Evolutionary conservation across 2,329 filamentous ascomycete species (phyloP).

Genomic region (Ceratocystis papillata): DNA sequence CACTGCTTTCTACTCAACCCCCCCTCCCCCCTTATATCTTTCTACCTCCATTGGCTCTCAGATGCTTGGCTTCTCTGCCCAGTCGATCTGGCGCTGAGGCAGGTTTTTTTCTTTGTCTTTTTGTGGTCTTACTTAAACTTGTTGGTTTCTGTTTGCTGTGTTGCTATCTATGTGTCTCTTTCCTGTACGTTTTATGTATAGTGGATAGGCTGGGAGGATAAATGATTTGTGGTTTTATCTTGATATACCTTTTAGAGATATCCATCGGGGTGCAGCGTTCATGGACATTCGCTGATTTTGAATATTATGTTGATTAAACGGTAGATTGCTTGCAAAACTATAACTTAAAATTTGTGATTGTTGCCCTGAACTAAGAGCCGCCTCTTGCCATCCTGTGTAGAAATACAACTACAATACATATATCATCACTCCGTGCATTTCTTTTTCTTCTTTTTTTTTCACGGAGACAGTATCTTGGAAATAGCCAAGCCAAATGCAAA

Average conservation of each 20-base stretch:
- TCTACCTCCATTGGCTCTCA: neutral
- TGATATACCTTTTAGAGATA: slow-evolving; percentile 14
- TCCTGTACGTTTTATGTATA: neutral
- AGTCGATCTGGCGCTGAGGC: neutral
- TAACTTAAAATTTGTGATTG: neutral
- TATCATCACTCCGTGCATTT: neutral
- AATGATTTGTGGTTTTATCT: neutral
- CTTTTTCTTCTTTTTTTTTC: neutral
- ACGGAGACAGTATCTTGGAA: slow-evolving; percentile 15
- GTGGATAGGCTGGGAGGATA: neutral
- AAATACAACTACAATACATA: neutral
- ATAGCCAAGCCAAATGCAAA: slow-evolving; percentile 29
- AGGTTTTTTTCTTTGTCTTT: neutral
- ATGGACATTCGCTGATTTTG: neutral
- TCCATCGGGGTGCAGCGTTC: neutral
- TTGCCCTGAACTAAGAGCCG: neutral
- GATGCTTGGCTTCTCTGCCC: neutral
- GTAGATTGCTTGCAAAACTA: neutral
- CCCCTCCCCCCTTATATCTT: too few species aligned
- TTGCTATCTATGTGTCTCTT: neutral
- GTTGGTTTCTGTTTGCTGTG: neutral
- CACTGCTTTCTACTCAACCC: neutral
- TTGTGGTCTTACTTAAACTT: slow-evolving; percentile 2
- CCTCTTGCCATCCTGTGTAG: too few species aligned
- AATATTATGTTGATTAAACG: neutral